A percentile compares a stretch with the other conserved stretches of the same genome.
Evolutionary conservation across 768 basidiomycete species (phyloP).

Genomic region (Lactifluus piperatus): DNA sequence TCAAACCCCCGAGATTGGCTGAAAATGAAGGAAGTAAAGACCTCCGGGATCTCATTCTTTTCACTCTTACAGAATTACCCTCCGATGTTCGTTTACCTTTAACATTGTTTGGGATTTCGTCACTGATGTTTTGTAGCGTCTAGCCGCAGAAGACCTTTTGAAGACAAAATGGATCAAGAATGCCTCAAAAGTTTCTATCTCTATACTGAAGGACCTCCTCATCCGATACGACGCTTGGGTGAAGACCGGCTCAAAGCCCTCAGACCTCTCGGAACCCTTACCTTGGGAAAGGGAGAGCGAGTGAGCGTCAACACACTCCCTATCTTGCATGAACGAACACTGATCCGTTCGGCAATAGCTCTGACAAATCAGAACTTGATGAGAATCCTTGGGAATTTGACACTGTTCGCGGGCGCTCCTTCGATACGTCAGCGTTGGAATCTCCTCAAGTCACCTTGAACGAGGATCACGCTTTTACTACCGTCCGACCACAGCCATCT

Average conservation of each 20-base stretch:
- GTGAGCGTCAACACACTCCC: conserved; percentile 14
- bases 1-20: conserved; percentile 69
- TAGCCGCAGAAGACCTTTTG: conserved; percentile 79
- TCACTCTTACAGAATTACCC: conserved; percentile 76
- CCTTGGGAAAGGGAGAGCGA: conserved; percentile 68
- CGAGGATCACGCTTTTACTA: conserved; percentile 28
- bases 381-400: conserved; percentile 71
- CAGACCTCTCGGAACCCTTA: conserved; percentile 48
- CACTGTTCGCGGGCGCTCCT: conserved; percentile 44
- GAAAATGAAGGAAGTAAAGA: conserved; percentile 78
- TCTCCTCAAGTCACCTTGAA: not conserved
- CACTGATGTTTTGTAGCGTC: conserved; percentile 42
- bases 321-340: conserved; percentile 18
- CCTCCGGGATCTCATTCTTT: conserved; percentile 80
- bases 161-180: conserved; percentile 90
- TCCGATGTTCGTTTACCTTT: conserved; percentile 45
- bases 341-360: conserved; percentile 22
- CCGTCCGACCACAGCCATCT: conserved; percentile 42
- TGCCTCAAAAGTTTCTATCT: conserved; percentile 53
- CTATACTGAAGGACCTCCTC: conserved; percentile 72
- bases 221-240: conserved; percentile 68
- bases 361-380: conserved; percentile 15
- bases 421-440: not conserved
- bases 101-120: not conserved
- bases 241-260: conserved; percentile 30